Percentiles rank a stretch among this genome's conserved stretches.
phyloP scores from a whole-genome alignment of 1,139 yeast genomes.

The Saccharomyces hybrid region DNA sequence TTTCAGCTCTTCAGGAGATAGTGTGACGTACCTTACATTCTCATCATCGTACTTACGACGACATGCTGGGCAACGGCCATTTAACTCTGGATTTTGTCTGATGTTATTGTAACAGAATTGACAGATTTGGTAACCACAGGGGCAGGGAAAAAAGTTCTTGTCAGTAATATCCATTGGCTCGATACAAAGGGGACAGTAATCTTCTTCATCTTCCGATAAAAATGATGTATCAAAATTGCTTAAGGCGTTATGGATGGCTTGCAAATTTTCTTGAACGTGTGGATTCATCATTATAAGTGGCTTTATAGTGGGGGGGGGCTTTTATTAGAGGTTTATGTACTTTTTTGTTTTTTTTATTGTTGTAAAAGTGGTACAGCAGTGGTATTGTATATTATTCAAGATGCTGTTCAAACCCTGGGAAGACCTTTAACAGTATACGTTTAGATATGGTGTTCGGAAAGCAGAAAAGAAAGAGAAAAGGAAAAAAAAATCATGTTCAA shows the following conservation, averaged over 20 bases:
- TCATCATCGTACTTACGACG: conserved; percentile 92
- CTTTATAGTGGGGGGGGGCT: neutral
- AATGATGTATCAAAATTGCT: conserved; percentile 31
- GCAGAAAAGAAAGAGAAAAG: neutral
- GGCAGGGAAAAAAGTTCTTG: conserved; percentile 95
- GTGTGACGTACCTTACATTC: conserved; percentile 75
- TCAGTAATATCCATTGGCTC: conserved; percentile 97
- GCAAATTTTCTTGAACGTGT: conserved; percentile 25
- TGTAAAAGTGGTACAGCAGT: neutral
- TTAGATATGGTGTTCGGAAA: neutral
- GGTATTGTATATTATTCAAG: neutral
- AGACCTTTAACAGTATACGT: neutral
- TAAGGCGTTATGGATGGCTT: conserved; percentile 26
- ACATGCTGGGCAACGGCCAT: conserved; percentile 97
- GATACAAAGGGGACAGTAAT: conserved; percentile 76
- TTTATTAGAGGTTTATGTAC: neutral
- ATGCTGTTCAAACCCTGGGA: neutral
- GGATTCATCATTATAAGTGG: conserved; percentile 21
- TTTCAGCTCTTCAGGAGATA: conserved; percentile 79
- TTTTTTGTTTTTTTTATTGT: neutral
- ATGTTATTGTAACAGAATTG: conserved; percentile 97
- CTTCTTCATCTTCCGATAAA: conserved; percentile 33
- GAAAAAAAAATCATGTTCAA: neutral
- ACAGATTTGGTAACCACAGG: conserved; percentile 97
- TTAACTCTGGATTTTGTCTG: conserved; percentile 87